Base-by-base conservation (phyloP, 2,329 filamentous ascomycete species). In the Colletotrichum truncatum region DNA sequence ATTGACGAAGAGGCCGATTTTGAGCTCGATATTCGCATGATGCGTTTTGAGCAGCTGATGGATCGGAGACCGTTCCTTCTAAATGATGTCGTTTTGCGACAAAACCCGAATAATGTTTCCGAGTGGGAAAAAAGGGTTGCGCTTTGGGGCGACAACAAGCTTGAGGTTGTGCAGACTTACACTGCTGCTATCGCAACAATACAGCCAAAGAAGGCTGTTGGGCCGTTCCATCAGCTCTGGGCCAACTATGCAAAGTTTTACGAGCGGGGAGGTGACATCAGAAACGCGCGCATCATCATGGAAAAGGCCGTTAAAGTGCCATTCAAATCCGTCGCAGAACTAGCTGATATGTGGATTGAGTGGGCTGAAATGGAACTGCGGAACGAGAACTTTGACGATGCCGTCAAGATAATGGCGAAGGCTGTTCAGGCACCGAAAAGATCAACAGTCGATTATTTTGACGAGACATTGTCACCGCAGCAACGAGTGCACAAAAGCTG, bases 401-500 rank as follows among this genome's bases (percentile, higher is more conserved):
- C 97, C 3, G 91, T 98, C 68, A 91, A 91, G 67, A 95, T 99
- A 75, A 98, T 99, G 94, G 93, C 93, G 39, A 98, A 97, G 78
- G 96, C 96, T 16, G 95, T 96, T 5, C 94, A 97, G 77, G 93
- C 96, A n/a, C 94, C 96, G 0, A 98, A 98, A 78, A 85, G 93
- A 69, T 98, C 95, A n/a, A 97, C 90, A 2, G 94, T 99, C n/a
- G 96, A 99, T 81, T 99, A 98, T 76, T 99, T 98, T 74, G 96
- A 99, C 76, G 97, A 99, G 76, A 93, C 88, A 0, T 82, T 99
- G 6, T 94, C 93, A 2, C 95, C 96, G 4, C 96, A 99, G 76
- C 96, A 98, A 81, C 89, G 97, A 68, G 93, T 99, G 3, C 96
- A 99, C 82, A 99, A 99, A 84, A 97, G 93, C 75, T 99, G 96